Conservation (phyloP, 495 filamentous ascomycete genomes). For the Aspergillus coremiiformis region DNA sequence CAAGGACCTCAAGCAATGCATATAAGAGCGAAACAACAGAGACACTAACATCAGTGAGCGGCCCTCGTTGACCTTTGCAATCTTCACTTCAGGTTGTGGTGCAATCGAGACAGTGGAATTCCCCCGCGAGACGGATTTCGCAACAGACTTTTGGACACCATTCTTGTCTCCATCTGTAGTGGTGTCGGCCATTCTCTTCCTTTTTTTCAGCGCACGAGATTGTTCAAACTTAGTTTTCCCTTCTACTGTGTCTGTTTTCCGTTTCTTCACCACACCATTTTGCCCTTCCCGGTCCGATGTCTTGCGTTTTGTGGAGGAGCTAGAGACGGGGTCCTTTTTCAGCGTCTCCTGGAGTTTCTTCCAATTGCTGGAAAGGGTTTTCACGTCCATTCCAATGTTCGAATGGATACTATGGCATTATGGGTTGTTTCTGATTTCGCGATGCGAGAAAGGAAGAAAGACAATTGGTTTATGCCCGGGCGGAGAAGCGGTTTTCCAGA, state of each 20-base stretch:
- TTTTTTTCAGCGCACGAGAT: slow-evolving; percentile 14
- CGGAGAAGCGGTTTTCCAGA: slow-evolving; percentile 9
- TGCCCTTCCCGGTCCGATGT: slow-evolving; percentile 28
- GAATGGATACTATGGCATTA: slow-evolving; percentile 12
- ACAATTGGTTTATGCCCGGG: slow-evolving; percentile 13
- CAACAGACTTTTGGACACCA: slow-evolving; percentile 8
- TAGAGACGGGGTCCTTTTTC: slow-evolving; percentile 39
- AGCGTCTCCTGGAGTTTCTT: slow-evolving; percentile 63
- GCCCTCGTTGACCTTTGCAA: slow-evolving; percentile 45
- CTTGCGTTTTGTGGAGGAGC: slow-evolving; percentile 29
- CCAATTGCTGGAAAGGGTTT: slow-evolving; percentile 57
- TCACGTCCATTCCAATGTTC: slow-evolving; percentile 36
- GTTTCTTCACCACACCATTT: slow-evolving; percentile 32
- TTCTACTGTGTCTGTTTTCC: slow-evolving; percentile 24
- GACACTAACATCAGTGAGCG: slow-evolving; percentile 37
- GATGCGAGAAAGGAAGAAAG: background rate
- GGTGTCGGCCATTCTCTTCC: slow-evolving; percentile 30
- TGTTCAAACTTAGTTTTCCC: slow-evolving; percentile 17
- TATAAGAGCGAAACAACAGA: background rate
- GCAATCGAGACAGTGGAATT: slow-evolving; percentile 25
- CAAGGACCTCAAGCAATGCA: background rate
- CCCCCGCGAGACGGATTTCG: slow-evolving; percentile 15
- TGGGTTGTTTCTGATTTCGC: background rate
- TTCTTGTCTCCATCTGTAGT: slow-evolving; percentile 6
- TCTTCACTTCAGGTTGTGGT: slow-evolving; percentile 8